Percentiles rank a stretch among this genome's conserved stretches.
Evolutionary conservation across 2,329 filamentous ascomycete species (phyloP).

Genomic region (Colletotrichum truncatum): DNA sequence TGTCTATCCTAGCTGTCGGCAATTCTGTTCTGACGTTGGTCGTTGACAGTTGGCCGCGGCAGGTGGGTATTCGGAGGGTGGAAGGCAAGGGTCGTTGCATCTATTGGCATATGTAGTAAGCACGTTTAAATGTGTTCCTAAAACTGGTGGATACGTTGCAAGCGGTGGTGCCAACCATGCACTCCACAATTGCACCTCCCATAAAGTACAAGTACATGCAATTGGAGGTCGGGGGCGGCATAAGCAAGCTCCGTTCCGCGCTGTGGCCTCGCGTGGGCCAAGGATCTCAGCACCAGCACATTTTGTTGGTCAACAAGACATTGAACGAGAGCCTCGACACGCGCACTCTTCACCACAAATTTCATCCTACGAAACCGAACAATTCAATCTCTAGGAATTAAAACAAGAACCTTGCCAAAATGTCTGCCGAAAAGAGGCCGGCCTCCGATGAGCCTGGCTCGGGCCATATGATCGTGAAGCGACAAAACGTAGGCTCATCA

Average conservation of each 20-base stretch:
- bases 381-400: not conserved
- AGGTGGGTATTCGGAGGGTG: not conserved
- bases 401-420: constrained; percentile 47
- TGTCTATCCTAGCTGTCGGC: not conserved
- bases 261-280: not conserved
- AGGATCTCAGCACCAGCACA: not conserved
- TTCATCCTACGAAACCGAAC: not conserved
- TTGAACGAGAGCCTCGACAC: not conserved
- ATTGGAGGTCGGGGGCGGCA: constrained; percentile 15
- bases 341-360: not conserved
- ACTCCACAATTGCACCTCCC: not conserved
- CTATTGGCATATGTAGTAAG: not conserved
- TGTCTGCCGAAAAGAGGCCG: constrained; percentile 92
- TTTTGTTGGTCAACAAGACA: not conserved
- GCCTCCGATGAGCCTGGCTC: constrained; percentile 85
- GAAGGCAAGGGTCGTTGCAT: not conserved
- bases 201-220: not conserved
- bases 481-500: constrained; percentile 74
- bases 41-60: not conserved
- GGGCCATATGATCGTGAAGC: constrained; percentile 86
- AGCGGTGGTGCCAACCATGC: too few species aligned
- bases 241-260: constrained; percentile 27
- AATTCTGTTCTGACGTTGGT: not conserved
- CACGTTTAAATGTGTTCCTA: not conserved
- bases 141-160: not conserved